Evolutionary conservation across 805 yeast species (phyloP), one percentile per base, ranked within the genome.

Genomic region (Metschnikowia proteae): DNA sequence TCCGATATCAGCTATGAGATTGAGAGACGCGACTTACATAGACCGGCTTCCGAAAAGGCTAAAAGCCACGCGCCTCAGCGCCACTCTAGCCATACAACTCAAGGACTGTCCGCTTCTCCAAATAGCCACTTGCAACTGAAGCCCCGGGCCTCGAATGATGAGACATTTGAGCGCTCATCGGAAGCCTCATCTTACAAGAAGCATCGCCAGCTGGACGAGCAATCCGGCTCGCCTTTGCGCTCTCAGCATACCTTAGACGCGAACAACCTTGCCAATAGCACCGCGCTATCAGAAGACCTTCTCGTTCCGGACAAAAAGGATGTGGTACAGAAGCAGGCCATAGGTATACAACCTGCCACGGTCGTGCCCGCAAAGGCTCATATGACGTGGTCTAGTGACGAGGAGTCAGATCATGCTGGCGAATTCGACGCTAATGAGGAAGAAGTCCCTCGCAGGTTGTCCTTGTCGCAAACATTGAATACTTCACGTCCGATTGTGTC

Each of bases 1-100:
- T 83, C 86, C 49, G 99, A 94, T 64, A 90, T 94, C 38, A 73
- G 86, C 38, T 88, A 73, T 64, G 99, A 94, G 66, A 87, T 90
- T 44, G 89, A 86, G 60, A 79, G 96, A 60, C 73, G 96, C 58
- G 74, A 76, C 26, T 80, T 84, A 45, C 80, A 82, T 58, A 58
- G 64, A 17, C 60, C 57, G 2, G 40, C 32, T 9, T 13, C 38
- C 9, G 43, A 40, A 8, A 40, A 40, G 36, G 5, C 43, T n/a
- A 31, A 31, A 22, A 6, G 11, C 8, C 32, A 26, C n/a, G 31
- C 9, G 3, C 17, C 45, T 9, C 41, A 26, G 13, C 31, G 29
- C 7, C 47, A 47, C 9, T 13, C 39, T 32, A 23, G 30, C 4
- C 23, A 23, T 8, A 29, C 31, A 5, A 27, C 32, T 5, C 38